Base-by-base conservation (phyloP, 306 rosid species). In the Cicer arietinum region DNA sequence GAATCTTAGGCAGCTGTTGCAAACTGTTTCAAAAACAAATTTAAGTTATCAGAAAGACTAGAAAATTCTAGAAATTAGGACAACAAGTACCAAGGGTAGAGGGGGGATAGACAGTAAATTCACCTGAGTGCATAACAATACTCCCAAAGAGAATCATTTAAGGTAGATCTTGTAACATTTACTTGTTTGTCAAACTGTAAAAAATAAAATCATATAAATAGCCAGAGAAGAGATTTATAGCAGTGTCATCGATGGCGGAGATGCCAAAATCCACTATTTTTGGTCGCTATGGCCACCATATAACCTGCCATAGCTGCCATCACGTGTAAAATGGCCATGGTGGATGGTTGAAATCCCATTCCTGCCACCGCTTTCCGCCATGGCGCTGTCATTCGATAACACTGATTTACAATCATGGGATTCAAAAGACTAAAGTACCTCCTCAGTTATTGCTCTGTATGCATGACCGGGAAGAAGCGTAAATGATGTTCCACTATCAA, bases 401-500 rank as follows among this genome's bases (percentile, higher is more conserved):
- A 30, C 37, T 30, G 37, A 30, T 30, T 67, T 65, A 64, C 54
- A 53, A 66, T 16, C 63, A 65, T 44, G 17, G 40, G 79, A 35
- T 75, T 68, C 53, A 45, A 67, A 53, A 56, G 40, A 65, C 59
- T 30, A 7, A 65, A 57, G 77, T 87, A 90, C 98, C 98, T 94
- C 96, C 76, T 79, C 65, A 5, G 87, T 75, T 75, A 90, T 82
- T 79, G 84, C 82, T 82, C 87, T 87, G 41, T 85, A 91, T 44
- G 79, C 89, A 63, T 86, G 88, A 59, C 89, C 85, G 0, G 98
- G 98, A 75, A 94, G 94, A 80, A 88, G 87, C 7, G 98, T 90
- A 85, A 94, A 91, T 53, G 98, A 94, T 25, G 97, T 80, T 75
- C 98, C 98, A 4, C 94, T 94, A 75, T 94, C 98, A 86, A 91